Percentiles rank a stretch among this genome's conserved stretches.
phyloP scores from a whole-genome alignment of 345 rosid genomes.

The Eucalyptus marginata region DNA sequence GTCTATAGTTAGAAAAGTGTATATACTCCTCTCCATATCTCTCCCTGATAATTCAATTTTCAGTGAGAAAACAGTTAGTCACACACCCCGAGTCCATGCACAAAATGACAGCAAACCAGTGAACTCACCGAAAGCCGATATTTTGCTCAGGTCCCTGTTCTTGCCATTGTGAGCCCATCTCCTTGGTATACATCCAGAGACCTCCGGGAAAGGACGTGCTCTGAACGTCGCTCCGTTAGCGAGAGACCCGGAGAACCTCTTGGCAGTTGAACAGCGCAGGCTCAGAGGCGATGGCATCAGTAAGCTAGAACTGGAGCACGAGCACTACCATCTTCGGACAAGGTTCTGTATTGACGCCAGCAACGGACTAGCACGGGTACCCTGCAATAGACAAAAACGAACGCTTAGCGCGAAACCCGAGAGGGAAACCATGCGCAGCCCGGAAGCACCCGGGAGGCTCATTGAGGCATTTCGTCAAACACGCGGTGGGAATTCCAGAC shows the following conservation, averaged over 20 bases:
- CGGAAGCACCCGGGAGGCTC: not conserved
- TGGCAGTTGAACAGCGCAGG: not conserved
- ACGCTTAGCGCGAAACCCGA: not conserved
- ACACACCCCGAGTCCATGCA: not conserved
- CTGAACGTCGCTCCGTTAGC: not conserved
- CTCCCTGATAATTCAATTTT: slow-evolving; percentile 8
- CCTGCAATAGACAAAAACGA: not conserved
- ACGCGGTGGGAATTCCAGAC: not conserved
- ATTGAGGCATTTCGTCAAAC: not conserved
- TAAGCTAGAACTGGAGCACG: not conserved
- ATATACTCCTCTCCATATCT: slow-evolving; percentile 67
- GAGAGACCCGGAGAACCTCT: not conserved
- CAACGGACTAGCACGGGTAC: not conserved
- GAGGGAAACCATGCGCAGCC: not conserved
- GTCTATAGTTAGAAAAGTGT: slow-evolving; percentile 57
- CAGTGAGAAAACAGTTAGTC: not conserved
- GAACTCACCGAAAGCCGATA: not conserved
- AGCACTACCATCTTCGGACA: not conserved
- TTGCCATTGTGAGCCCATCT: not conserved
- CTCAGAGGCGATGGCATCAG: not conserved
- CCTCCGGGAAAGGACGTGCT: not conserved
- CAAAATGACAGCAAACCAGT: not conserved
- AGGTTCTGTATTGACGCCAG: not conserved
- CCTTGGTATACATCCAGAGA: not conserved
- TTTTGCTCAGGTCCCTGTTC: not conserved